These are phyloP conservation scores for Jatropha multifida DNA, from an alignment of 441 rosid genomes.

Conservation along the genomic window DNA sequence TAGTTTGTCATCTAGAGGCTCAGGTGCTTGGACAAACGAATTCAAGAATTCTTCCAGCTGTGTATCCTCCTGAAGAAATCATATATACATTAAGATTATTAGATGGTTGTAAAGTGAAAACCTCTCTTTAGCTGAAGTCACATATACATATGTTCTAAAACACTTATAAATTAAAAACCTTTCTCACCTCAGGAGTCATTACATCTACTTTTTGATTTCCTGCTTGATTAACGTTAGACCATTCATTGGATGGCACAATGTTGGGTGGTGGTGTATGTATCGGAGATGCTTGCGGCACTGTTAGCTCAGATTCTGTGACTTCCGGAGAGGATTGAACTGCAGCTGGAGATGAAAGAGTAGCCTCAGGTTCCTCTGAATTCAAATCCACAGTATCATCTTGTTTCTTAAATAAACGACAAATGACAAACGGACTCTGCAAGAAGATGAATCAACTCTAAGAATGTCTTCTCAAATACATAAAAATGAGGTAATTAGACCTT, in stretches of 20 bases:
- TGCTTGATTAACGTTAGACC: conserved; percentile 13
- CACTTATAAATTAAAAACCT: neutral
- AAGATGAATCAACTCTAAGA: neutral
- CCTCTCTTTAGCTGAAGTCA: no score
- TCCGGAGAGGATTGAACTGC: conserved; percentile 36
- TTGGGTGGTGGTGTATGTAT: conserved; percentile 13
- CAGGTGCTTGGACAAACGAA: conserved; percentile 24
- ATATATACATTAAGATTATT: conserved; percentile 11
- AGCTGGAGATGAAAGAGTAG: conserved; percentile 39
- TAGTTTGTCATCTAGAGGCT: conserved; percentile 32
- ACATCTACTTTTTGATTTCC: conserved; percentile 27
- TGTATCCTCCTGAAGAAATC: conserved; percentile 24
- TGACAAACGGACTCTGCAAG: conserved; percentile 65
- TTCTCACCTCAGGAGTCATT: conserved; percentile 40
- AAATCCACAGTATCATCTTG: conserved; percentile 41
- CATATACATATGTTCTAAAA: neutral
- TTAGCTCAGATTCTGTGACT: conserved; percentile 43
- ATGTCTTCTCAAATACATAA: neutral
- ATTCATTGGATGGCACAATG: conserved; percentile 21
- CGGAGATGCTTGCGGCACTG: conserved; percentile 38
- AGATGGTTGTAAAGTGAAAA: neutral
- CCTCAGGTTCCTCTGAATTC: conserved; percentile 41
- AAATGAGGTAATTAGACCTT: no score
- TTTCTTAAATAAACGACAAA: conserved; percentile 77
- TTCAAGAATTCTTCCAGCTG: conserved; percentile 38